Evolutionary conservation across 2,329 filamentous ascomycete genomes (phyloP).

Genomic region (Arthrobotrys musiformis): DNA sequence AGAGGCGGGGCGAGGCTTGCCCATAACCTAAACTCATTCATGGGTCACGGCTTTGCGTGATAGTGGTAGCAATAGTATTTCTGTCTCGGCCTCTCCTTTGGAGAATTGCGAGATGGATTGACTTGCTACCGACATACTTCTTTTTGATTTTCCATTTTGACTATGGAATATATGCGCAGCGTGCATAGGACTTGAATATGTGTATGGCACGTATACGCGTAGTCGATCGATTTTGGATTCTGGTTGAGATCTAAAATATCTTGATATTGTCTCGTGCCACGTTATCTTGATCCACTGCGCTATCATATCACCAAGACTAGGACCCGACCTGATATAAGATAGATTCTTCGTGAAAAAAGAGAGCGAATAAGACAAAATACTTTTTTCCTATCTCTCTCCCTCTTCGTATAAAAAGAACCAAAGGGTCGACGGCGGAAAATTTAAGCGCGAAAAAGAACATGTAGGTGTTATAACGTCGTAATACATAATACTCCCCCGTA

Average conservation of each 20-base stretch:
- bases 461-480: neutral
- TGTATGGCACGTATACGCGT: too few species aligned
- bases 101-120: slow-evolving; percentile 42
- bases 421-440: neutral
- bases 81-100: slow-evolving; percentile 15
- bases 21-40: slow-evolving; percentile 52
- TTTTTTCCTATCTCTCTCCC: neutral
- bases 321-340: neutral
- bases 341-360: neutral
- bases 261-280: too few species aligned
- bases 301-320: neutral
- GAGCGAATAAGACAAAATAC: neutral
- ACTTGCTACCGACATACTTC: slow-evolving; percentile 33
- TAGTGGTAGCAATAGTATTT: slow-evolving; percentile 53
- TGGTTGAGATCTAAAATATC: neutral
- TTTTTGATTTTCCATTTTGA: too few species aligned
- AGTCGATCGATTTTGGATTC: neutral
- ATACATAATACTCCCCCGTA: slow-evolving; percentile 10
- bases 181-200: neutral
- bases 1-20: slow-evolving; percentile 4
- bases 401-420: slow-evolving; percentile 6
- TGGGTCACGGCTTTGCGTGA: slow-evolving; percentile 37
- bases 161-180: too few species aligned
- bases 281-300: too few species aligned
- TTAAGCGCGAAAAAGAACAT: neutral